Evolutionary conservation across 495 filamentous ascomycete species (phyloP).

Genomic region (Bathelium albidoporum): DNA sequence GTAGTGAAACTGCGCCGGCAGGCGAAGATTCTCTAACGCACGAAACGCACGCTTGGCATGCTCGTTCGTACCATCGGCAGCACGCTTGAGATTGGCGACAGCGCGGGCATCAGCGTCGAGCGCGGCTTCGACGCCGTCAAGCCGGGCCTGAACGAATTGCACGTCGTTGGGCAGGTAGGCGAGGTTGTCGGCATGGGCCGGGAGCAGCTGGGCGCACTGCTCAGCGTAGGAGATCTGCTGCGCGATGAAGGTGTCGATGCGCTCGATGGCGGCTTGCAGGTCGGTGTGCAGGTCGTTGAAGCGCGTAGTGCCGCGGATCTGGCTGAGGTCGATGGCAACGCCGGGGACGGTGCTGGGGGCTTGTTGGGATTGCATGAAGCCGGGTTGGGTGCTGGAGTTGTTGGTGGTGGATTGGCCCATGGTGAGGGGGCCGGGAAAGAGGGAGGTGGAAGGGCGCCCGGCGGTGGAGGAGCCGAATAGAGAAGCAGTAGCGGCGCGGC

Average conservation of each 20-base stretch:
- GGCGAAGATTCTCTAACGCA: conserved; percentile 41
- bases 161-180: conserved; percentile 62
- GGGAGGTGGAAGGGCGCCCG: conserved; percentile 17
- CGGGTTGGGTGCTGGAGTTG: conserved; percentile 2
- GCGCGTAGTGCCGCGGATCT: conserved; percentile 72
- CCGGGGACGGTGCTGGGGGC: conserved; percentile 47
- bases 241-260: conserved; percentile 61
- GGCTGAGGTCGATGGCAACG: conserved; percentile 64
- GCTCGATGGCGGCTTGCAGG: conserved; percentile 61
- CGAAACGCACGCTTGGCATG: conserved; percentile 67
- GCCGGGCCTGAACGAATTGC: conserved; percentile 56
- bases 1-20: conserved; percentile 53
- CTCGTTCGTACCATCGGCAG: conserved; percentile 56
- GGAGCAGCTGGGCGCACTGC: conserved; percentile 48
- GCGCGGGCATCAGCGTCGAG: conserved; percentile 59
- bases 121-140: conserved; percentile 63
- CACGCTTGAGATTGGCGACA: conserved; percentile 53
- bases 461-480: conserved; percentile 20
- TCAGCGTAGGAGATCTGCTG: conserved; percentile 50
- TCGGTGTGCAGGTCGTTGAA: conserved; percentile 78
- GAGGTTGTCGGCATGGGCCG: conserved; percentile 53
- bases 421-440: conserved; percentile 4
- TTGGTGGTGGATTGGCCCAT: conserved; percentile 11
- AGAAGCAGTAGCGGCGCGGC: conserved; percentile 8
- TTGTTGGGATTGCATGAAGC: conserved; percentile 16